These are phyloP conservation scores for Ceratopteris richardii DNA, from an alignment of 75 land plant species.

Conservation along the genomic window DNA sequence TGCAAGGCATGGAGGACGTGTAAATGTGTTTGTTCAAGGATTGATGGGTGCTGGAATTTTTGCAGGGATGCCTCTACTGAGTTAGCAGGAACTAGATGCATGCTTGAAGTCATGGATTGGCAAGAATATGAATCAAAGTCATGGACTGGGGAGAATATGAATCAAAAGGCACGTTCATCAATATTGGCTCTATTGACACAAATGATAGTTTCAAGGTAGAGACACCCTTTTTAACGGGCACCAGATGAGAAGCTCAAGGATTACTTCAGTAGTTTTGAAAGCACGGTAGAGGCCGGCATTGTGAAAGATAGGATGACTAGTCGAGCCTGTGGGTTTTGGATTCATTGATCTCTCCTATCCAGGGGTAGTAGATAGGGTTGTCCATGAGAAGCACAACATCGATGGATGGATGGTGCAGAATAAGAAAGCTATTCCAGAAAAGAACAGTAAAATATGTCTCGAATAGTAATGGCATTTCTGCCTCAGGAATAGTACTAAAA, in stretches of 20 bases:
- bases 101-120: conserved; percentile 75
- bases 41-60: conserved; percentile 94
- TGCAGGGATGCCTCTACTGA: conserved; percentile 87
- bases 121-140: too few relatives aligned
- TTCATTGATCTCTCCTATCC: conserved; percentile 41
- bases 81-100: conserved; percentile 77
- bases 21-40: conserved; percentile 97
- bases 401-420: conserved; percentile 57
- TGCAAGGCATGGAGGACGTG: too few relatives aligned
- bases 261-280: conserved; percentile 30
- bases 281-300: conserved; percentile 38
- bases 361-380: conserved; percentile 34
- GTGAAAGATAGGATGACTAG: conserved; percentile 47
- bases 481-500: not conserved
- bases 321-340: conserved; percentile 43
- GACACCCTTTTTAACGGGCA: too few relatives aligned
- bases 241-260: conserved; percentile 45
- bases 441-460: conserved; percentile 37
- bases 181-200: conserved; percentile 89
- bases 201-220: too few relatives aligned
- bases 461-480: conserved; percentile 18
- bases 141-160: conserved; percentile 98
- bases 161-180: conserved; percentile 75
- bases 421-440: conserved; percentile 67
- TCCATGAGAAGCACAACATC: conserved; percentile 38